These are phyloP conservation scores for Moricandia arvensis DNA, from an alignment of 345 rosid species.

Conservation along the genomic window DNA sequence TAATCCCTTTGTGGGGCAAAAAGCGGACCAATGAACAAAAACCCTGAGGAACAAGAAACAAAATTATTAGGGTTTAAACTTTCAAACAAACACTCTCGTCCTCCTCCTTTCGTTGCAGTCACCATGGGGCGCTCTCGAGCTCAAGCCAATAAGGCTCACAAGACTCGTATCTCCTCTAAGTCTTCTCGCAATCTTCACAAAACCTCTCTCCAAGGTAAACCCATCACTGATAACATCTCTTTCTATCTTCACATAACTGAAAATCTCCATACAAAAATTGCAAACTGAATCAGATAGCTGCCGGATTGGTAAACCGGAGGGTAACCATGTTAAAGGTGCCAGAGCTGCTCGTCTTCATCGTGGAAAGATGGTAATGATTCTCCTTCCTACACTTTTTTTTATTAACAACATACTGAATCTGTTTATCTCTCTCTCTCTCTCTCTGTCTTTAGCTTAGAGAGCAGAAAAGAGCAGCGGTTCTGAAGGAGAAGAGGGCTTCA, in stretches of 20 bases:
- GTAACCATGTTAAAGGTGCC: slow-evolving; percentile 61
- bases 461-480: slow-evolving; percentile 72
- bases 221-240: background rate
- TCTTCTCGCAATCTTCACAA: slow-evolving; percentile 78
- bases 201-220: slow-evolving; percentile 58
- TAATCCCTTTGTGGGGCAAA: background rate
- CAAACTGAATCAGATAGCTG: slow-evolving; percentile 46
- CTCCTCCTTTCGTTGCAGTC: background rate
- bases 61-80: background rate
- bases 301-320: slow-evolving; percentile 62
- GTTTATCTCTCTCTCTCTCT: no score
- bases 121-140: slow-evolving; percentile 79
- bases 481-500: slow-evolving; percentile 76
- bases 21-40: background rate
- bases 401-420: background rate
- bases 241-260: background rate
- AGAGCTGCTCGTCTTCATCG: slow-evolving; percentile 73
- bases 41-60: background rate
- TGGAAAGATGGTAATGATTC: slow-evolving; percentile 62
- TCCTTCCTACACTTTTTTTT: background rate
- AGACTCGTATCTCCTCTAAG: slow-evolving; percentile 72
- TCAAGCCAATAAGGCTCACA: slow-evolving; percentile 86
- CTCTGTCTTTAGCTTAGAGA: slow-evolving; percentile 61
- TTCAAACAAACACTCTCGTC: background rate
- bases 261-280: no score